Evolutionary conservation across 768 basidiomycete genomes (phyloP).

Genomic region (Pisolithus albus): DNA sequence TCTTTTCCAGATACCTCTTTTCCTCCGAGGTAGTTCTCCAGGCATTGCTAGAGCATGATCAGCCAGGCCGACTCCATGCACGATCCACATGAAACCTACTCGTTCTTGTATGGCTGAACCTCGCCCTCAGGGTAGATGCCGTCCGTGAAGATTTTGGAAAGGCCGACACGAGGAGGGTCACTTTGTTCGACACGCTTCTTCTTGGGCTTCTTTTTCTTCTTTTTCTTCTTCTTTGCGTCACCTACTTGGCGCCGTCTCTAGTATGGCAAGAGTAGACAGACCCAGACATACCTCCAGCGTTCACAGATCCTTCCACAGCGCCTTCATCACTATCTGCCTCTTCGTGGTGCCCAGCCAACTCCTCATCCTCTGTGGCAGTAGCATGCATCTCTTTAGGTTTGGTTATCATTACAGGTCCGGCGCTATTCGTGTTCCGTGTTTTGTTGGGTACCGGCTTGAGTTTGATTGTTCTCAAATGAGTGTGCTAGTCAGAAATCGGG

Average conservation of each 20-base stretch:
- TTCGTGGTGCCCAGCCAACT: conserved; percentile 12
- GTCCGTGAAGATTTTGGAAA: conserved; percentile 82
- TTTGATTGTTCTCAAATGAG: no score
- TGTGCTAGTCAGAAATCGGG: no score
- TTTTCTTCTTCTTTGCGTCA: conserved; percentile 71
- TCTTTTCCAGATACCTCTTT: conserved; percentile 73
- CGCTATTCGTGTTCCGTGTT: no score
- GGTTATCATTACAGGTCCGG: conserved; percentile 9
- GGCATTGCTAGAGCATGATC: conserved; percentile 52
- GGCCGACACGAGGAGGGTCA: conserved; percentile 86
- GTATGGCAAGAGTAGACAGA: background rate
- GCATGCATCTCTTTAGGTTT: conserved; percentile 6
- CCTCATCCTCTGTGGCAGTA: conserved; percentile 12
- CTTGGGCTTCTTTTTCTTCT: conserved; percentile 92
- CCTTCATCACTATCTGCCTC: conserved; percentile 29
- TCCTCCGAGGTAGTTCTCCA: conserved; percentile 91
- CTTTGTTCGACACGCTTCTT: conserved; percentile 76
- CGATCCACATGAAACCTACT: conserved; percentile 47
- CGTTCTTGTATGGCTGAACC: conserved; percentile 84
- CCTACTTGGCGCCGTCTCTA: background rate
- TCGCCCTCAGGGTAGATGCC: conserved; percentile 91
- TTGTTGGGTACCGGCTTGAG: background rate
- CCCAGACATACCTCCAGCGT: conserved; percentile 21
- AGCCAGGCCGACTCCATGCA: background rate
- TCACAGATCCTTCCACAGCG: conserved; percentile 16